Percentiles rank a stretch among this genome's conserved stretches.
phyloP scores from a whole-genome alignment of 345 rosid genomes.

The Arabis hirsuta region DNA sequence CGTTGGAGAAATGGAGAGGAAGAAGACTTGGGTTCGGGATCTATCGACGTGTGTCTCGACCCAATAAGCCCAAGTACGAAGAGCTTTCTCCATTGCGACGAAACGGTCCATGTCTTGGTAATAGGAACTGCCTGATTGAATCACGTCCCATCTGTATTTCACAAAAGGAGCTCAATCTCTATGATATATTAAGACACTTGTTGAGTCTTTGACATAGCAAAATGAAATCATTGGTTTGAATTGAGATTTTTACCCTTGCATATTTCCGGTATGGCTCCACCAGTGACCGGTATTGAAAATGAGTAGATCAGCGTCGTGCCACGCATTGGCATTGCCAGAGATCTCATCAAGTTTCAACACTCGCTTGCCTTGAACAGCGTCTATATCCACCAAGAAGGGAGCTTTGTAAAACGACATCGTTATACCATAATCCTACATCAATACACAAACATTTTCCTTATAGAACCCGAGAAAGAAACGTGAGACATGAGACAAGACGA shows the following conservation, averaged over 20 bases:
- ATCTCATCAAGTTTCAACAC: constrained; percentile 71
- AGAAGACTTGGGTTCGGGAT: constrained; percentile 64
- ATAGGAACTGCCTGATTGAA: constrained; percentile 68
- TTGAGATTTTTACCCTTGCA: constrained; percentile 58
- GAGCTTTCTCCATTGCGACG: constrained; percentile 81
- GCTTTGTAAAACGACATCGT: constrained; percentile 72
- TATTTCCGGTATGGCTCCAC: constrained; percentile 86
- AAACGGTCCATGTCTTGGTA: constrained; percentile 92
- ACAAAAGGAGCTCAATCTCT: constrained; percentile 1
- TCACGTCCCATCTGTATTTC: constrained; percentile 85
- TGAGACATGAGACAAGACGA: background rate
- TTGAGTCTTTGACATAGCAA: background rate
- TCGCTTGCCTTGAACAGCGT: constrained; percentile 68
- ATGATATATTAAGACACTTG: background rate
- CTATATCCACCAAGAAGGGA: constrained; percentile 89
- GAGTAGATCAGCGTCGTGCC: constrained; percentile 72
- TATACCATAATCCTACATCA: constrained; percentile 74
- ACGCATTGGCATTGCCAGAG: constrained; percentile 67
- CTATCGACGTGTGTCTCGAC: constrained; percentile 69
- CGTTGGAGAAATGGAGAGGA: constrained; percentile 89
- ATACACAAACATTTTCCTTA: background rate
- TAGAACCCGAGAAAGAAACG: background rate
- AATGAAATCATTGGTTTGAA: background rate
- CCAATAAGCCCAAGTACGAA: constrained; percentile 92
- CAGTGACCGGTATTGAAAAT: constrained; percentile 94